Percentiles rank a stretch among this genome's conserved stretches.
Evolutionary conservation across 2,329 filamentous ascomycete species (phyloP).

Genomic region (Talaromyces sp.): DNA sequence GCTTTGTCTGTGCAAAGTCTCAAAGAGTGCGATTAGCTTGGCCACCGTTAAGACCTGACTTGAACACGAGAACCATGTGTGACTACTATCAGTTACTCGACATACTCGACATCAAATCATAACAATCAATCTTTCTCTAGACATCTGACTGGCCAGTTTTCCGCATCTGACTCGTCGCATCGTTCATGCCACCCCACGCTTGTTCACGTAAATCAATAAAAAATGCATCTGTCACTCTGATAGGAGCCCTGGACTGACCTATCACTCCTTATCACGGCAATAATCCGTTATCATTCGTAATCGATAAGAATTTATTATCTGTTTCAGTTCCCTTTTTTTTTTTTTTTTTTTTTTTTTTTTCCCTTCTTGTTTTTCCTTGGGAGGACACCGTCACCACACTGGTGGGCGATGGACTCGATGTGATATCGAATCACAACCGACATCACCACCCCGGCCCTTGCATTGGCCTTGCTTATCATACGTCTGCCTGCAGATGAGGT

Average conservation of each 20-base stretch:
- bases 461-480: neutral
- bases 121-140: neutral
- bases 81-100: neutral
- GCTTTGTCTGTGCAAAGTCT: neutral
- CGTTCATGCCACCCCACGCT: constrained; percentile 1
- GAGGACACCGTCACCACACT: neutral
- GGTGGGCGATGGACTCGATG: neutral
- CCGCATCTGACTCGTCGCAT: neutral
- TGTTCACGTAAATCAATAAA: neutral
- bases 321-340: too few relatives aligned
- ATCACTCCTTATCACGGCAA: neutral
- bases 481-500: neutral
- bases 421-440: neutral
- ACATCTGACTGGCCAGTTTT: neutral
- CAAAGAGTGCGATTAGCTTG: neutral
- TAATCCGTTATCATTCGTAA: constrained; percentile 7
- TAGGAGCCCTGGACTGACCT: constrained; percentile 2
- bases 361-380: neutral
- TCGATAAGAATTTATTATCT: constrained; percentile 2
- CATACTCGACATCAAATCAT: neutral
- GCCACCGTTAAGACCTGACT: neutral
- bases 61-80: neutral
- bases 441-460: constrained; percentile 2
- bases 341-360: neutral
- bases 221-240: neutral